phyloP scores from a whole-genome alignment of 192 early-diverging fungal genomes.

The Mortierella alpina region DNA sequence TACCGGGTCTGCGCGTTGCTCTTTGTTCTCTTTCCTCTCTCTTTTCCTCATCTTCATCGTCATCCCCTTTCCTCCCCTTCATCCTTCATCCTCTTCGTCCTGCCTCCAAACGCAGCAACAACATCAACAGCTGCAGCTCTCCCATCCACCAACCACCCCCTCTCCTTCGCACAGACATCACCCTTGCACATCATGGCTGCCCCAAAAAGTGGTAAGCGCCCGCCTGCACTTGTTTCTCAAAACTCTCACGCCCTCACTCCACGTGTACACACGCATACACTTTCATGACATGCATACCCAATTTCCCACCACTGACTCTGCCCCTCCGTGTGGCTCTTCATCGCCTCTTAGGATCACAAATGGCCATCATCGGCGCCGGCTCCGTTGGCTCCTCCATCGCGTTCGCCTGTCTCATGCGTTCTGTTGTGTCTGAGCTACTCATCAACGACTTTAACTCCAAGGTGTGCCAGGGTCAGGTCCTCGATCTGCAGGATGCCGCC shows the following conservation, averaged over 20 bases:
- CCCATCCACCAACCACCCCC: neutral
- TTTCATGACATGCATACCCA: neutral
- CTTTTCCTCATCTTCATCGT: neutral
- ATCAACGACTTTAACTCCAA: slow-evolving; percentile 78
- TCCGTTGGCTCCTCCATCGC: slow-evolving; percentile 81
- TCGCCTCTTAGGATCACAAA: slow-evolving; percentile 47
- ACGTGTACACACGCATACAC: neutral
- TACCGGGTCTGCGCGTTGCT: no score
- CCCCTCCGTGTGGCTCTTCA: neutral
- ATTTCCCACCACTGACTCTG: neutral
- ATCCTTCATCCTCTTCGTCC: neutral
- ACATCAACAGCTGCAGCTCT: neutral
- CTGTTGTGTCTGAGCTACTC: slow-evolving; percentile 76
- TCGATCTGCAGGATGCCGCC: slow-evolving; percentile 86
- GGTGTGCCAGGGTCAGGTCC: slow-evolving; percentile 76
- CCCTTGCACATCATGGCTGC: slow-evolving; percentile 10
- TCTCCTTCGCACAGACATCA: neutral
- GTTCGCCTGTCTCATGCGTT: slow-evolving; percentile 75
- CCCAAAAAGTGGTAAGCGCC: neutral
- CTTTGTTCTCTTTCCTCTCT: neutral
- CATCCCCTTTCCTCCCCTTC: slow-evolving; percentile 1
- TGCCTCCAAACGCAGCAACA: neutral
- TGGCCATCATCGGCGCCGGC: slow-evolving; percentile 82
- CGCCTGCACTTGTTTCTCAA: neutral
- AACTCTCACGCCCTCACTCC: neutral